Conservation (phyloP, 306 rosid genomes). For the Malus domestica region ASM211411v1 NC_041789.1:29699001-29699500, state of each 20-base stretch:
- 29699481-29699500: slow-evolving; percentile 68
- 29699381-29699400: slow-evolving; percentile 46
- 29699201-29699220: slow-evolving; percentile 90
- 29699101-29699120: slow-evolving; percentile 57
- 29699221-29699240: slow-evolving; percentile 59
- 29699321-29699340: slow-evolving; percentile 57
- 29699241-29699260: slow-evolving; percentile 56
- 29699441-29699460: slow-evolving; percentile 51
- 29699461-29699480: slow-evolving; percentile 63
- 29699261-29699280: slow-evolving; percentile 67
- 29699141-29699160: slow-evolving; percentile 66
- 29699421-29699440: slow-evolving; percentile 79
- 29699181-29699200: slow-evolving; percentile 52
- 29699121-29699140: slow-evolving; percentile 79
- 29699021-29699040: slow-evolving; percentile 57
- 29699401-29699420: slow-evolving; percentile 71
- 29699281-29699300: slow-evolving; percentile 72
- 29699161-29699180: slow-evolving; percentile 56
- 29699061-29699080: slow-evolving; percentile 87
- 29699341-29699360: slow-evolving; percentile 69
- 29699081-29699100: slow-evolving; percentile 71
- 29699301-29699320: slow-evolving; percentile 72
- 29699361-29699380: slow-evolving; percentile 80
- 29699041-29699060: slow-evolving; percentile 59
- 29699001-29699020: slow-evolving; percentile 77